These are phyloP conservation scores for Penicillium coffeae DNA, from an alignment of 495 filamentous ascomycete species.

Conservation along the genomic window DNA sequence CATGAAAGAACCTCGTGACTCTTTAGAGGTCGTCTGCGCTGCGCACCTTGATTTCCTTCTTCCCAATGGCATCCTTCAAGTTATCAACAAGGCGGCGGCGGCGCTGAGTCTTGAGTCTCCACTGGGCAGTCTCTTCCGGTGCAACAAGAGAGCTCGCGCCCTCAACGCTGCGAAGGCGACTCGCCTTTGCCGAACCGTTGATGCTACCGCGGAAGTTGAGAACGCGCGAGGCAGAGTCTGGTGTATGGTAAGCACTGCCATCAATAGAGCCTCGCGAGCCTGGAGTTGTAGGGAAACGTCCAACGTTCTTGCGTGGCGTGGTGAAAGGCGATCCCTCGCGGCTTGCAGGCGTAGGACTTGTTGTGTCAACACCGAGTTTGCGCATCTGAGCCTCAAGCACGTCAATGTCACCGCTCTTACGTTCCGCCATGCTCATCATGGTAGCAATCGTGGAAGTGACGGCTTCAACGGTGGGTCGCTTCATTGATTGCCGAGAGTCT, in stretches of 20 bases:
- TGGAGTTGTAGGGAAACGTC: conserved; percentile 37
- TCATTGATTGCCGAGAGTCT: conserved; percentile 30
- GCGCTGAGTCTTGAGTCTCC: conserved; percentile 54
- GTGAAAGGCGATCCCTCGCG: conserved; percentile 59
- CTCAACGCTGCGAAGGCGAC: conserved; percentile 39
- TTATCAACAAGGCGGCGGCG: conserved; percentile 50
- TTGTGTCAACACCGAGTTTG: conserved; percentile 58
- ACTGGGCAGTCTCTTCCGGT: conserved; percentile 49
- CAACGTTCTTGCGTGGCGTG: conserved; percentile 48
- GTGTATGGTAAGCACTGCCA: conserved; percentile 52
- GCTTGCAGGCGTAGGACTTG: conserved; percentile 40
- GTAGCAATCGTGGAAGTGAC: conserved; percentile 86
- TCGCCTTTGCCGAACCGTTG: conserved; percentile 46
- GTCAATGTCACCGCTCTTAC: conserved; percentile 81
- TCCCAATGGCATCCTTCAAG: conserved; percentile 38
- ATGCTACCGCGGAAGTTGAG: conserved; percentile 41
- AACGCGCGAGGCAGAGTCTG: conserved; percentile 44
- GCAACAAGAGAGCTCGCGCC: conserved; percentile 26
- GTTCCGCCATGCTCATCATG: conserved; percentile 88
- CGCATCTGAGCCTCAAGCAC: conserved; percentile 82
- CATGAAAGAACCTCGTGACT: no score
- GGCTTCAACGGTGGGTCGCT: conserved; percentile 83
- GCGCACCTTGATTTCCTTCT: conserved; percentile 35
- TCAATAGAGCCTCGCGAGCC: conserved; percentile 39
- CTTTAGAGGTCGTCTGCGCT: conserved; percentile 28